These are phyloP conservation scores for Leptographium lundbergii DNA, from an alignment of 2,329 filamentous ascomycete species.

Conservation along the genomic window DNA sequence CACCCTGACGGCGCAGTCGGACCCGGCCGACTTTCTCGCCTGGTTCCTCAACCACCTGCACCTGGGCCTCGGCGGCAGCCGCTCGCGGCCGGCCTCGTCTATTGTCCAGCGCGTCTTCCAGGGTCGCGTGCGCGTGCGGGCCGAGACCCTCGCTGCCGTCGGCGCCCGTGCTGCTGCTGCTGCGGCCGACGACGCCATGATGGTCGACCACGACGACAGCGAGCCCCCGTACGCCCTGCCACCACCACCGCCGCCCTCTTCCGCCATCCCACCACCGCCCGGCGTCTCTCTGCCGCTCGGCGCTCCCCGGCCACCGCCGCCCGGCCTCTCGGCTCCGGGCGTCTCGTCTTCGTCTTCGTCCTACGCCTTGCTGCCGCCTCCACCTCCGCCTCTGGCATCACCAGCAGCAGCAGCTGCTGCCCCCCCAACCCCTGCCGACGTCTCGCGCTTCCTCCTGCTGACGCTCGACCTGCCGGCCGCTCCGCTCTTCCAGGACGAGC, in stretches of 20 bases:
- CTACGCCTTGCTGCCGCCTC: not conserved
- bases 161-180: constrained; percentile 9
- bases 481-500: constrained; percentile 89
- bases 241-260: not conserved
- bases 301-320: not conserved
- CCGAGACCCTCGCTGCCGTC: constrained; percentile 40
- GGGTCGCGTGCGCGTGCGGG: constrained; percentile 81
- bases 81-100: constrained; percentile 69
- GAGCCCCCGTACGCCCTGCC: not conserved
- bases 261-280: not conserved
- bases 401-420: not conserved
- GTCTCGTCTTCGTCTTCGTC: not conserved
- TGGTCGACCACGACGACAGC: constrained; percentile 3
- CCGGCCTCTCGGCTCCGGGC: not conserved
- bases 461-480: constrained; percentile 86
- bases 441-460: constrained; percentile 75
- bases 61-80: constrained; percentile 78
- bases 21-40: constrained; percentile 89
- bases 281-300: constrained; percentile 1
- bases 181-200: constrained; percentile 8
- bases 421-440: constrained; percentile 61
- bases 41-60: constrained; percentile 98
- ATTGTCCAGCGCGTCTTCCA: constrained; percentile 92
- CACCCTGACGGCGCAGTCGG: constrained; percentile 78
- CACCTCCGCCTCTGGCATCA: not conserved